A percentile compares a stretch with the other conserved stretches of the same genome.
These are phyloP conservation scores for Eimeria maxima DNA, from an alignment of 169 alveolate species.

Conservation along the genomic window DNA sequence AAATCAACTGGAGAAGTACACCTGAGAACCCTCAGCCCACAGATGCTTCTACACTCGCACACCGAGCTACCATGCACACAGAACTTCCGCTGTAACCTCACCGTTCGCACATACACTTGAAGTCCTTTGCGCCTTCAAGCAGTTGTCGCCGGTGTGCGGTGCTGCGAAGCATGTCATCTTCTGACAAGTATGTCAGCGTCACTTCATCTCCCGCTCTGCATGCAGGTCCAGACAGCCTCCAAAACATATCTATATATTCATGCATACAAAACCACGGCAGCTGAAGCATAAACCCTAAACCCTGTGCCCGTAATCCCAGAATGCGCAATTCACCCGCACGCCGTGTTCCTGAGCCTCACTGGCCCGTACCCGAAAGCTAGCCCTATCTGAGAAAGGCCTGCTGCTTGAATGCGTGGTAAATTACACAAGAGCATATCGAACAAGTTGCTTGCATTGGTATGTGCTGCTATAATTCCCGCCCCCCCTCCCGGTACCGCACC, in stretches of 20 bases:
- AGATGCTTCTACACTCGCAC: not conserved
- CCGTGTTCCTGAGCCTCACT: not conserved
- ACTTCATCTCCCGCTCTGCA: slow-evolving; percentile 81
- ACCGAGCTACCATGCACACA: not conserved
- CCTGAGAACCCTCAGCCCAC: slow-evolving; percentile 21
- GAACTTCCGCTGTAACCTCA: not conserved
- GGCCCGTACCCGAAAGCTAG: not conserved
- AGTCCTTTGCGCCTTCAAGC: slow-evolving; percentile 76
- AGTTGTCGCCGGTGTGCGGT: slow-evolving; percentile 62
- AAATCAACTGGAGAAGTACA: slow-evolving; percentile 67
- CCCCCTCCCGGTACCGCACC: slow-evolving; percentile 6
- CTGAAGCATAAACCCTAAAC: not conserved
- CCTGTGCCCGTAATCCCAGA: not conserved
- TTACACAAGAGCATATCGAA: not conserved
- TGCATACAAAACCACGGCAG: not conserved
- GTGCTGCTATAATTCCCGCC: not conserved
- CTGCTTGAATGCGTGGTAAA: not conserved
- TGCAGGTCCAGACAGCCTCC: not conserved
- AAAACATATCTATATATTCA: not conserved
- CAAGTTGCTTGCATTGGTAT: not conserved
- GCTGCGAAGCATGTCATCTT: slow-evolving; percentile 66
- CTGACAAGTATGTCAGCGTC: slow-evolving; percentile 77
- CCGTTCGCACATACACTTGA: slow-evolving; percentile 79
- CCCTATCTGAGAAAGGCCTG: not conserved
- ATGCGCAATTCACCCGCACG: not conserved